Base-by-base conservation (phyloP, 768 basidiomycete genomes). In the Rhizopogon roseolus region DNA sequence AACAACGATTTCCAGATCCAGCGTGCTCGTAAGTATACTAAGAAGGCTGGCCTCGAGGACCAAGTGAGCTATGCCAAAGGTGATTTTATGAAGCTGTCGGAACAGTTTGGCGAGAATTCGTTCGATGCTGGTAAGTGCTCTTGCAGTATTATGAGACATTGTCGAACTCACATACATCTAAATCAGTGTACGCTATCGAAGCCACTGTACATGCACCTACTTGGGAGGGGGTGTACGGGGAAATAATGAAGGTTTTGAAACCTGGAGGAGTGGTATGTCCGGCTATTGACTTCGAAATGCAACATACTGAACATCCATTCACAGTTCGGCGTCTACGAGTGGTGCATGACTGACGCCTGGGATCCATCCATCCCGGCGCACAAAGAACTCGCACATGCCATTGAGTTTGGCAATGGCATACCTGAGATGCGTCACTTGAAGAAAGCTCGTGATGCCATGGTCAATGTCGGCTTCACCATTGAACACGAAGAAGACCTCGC, bases 321-420 rank as follows among this genome's bases (percentile, higher is more conserved):
- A 1, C 57, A 92, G 87, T 94, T 94, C 70, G 93, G 92, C 65
- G 87, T 96, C 39, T 97, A 96, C 73, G 93, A 96, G 70, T 97
- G 93, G 93, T 85, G 83, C 72, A 96, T 97, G 94, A 95, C 94
- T 32, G 92, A 95, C 71, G 67, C 69, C 11, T 92, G 92, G 89
- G 88, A 95, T 73, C 81, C 87, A 45, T 78, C 86, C 44, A 87
- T 79, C 68, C 87, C 93, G 37, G 70, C 78, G 54, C 93, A 96
- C 79, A 92, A 91, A 71, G 78, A 78, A 43, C 81, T 96, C 58
- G 88, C 90, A 17, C 92, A 95, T 75, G 81, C 82, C 57, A 90
- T 96, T 61, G 93, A 94, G 70, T 72, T 94, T 50, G 93, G 93
- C 41, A 91, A 92, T 67, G 94, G 94, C 58, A 95, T 97, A 61